phyloP scores from a whole-genome alignment of 352 stramenopile species.

The Pythium apleroticum region DNA sequence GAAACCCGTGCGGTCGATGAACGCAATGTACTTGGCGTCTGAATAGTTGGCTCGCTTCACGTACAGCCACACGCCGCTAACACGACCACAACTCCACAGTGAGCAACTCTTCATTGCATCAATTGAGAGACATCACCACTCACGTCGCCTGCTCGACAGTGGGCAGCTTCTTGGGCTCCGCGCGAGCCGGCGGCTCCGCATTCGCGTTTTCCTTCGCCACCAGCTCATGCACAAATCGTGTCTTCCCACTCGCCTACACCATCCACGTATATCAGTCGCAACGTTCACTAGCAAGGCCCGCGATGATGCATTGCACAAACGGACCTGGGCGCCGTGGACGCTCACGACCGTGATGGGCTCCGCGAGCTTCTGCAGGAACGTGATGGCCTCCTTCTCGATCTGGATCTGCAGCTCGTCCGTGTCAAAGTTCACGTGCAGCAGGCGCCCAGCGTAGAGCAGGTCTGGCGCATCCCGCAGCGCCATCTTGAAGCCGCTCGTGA shows the following conservation, averaged over 20 bases:
- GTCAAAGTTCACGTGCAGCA: slow-evolving; percentile 53
- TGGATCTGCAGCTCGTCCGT: slow-evolving; percentile 60
- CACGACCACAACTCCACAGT: background rate
- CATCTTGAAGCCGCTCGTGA: background rate
- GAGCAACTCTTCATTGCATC: background rate
- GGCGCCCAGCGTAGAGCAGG: slow-evolving; percentile 62
- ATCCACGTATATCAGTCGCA: too few species aligned
- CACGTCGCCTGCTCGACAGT: slow-evolving; percentile 11
- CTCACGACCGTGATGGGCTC: slow-evolving; percentile 72
- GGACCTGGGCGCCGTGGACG: slow-evolving; percentile 53
- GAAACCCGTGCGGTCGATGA: slow-evolving; percentile 63
- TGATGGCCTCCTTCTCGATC: slow-evolving; percentile 69
- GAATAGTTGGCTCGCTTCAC: slow-evolving; percentile 61
- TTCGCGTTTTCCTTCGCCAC: slow-evolving; percentile 31
- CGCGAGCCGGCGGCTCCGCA: slow-evolving; percentile 9
- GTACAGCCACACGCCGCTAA: slow-evolving; percentile 67
- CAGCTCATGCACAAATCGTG: slow-evolving; percentile 41
- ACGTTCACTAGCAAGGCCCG: too few species aligned
- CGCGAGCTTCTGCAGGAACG: slow-evolving; percentile 67
- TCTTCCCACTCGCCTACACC: slow-evolving; percentile 53
- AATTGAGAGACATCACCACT: background rate
- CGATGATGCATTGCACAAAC: background rate
- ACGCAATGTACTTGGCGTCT: slow-evolving; percentile 71
- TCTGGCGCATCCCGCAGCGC: slow-evolving; percentile 22
- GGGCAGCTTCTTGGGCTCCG: slow-evolving; percentile 6